Conservation (phyloP, 805 yeast genomes). For the Pichia sporocuriosa region DNA sequence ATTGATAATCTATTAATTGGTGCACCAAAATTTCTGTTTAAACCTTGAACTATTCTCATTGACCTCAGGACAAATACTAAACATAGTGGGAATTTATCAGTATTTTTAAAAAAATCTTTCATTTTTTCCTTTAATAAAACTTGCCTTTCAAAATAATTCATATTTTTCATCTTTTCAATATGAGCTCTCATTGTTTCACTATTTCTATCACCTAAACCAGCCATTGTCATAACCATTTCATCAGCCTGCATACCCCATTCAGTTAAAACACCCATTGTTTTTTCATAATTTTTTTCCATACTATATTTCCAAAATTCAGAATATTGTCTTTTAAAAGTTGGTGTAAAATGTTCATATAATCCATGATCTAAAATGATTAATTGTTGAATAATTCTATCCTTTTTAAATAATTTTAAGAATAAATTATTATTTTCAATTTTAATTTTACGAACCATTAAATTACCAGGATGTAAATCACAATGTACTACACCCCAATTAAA, state of each 20-base stretch:
- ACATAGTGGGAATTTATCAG: slow-evolving; percentile 59
- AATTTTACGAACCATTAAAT: slow-evolving; percentile 47
- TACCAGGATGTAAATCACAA: slow-evolving; percentile 81
- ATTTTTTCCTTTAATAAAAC: slow-evolving; percentile 40
- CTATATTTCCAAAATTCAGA: slow-evolving; percentile 57
- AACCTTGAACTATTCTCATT: slow-evolving; percentile 67
- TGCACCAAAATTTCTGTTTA: slow-evolving; percentile 58
- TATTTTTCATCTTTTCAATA: slow-evolving; percentile 23
- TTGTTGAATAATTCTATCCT: slow-evolving; percentile 36
- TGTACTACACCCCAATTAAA: slow-evolving; percentile 65
- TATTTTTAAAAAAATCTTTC: slow-evolving; percentile 50
- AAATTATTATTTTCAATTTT: slow-evolving; percentile 5
- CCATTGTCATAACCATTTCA: slow-evolving; percentile 47
- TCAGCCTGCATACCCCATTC: slow-evolving; percentile 67
- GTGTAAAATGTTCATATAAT: slow-evolving; percentile 49
- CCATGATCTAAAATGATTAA: slow-evolving; percentile 74
- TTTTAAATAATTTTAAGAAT: slow-evolving; percentile 5
- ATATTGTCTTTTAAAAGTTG: slow-evolving; percentile 48
- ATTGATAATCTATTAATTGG: slow-evolving; percentile 69
- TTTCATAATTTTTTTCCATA: slow-evolving; percentile 44
- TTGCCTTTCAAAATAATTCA: slow-evolving; percentile 37
- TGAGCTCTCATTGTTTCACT: slow-evolving; percentile 30
- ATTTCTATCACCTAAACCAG: slow-evolving; percentile 17
- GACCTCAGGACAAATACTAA: slow-evolving; percentile 60
- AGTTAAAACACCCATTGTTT: slow-evolving; percentile 41